Evolutionary conservation across 2,329 filamentous ascomycete genomes (phyloP), one percentile per base, ranked within the genome.

Genomic region (Aspergillus fumigatus): DNA sequence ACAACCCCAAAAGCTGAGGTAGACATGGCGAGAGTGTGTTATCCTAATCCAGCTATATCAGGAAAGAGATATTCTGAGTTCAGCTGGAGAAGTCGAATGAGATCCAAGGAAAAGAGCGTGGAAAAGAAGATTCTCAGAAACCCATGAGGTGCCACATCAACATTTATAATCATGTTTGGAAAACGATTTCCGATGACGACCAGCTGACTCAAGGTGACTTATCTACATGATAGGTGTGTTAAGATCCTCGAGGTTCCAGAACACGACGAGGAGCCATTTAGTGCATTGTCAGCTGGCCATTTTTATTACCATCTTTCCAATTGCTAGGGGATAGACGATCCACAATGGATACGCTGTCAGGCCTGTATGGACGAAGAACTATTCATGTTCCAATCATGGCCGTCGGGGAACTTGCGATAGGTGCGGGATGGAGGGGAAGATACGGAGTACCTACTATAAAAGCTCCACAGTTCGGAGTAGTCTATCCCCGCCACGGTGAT

Each of bases 1-100:
- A 79, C 64, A 21, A 72, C 69, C 21, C 74, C 74, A 25, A 80
- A 66, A 11, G 61, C 62, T 23, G 58, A 68, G 11, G 73, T 61
- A 47, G 73, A 62, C 73, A 77, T 77, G 19, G 40, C 71, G 57
- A 29, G 27, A 19, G 41, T 21, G 38, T 26, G 32, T 23, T 26
- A 53, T 41, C 11, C 25, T n/a, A 51, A 54, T 47, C 23, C 43
- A 47, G 21, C 21, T 47, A 23, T 47, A 47, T 14, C 21, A 25
- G 6, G 10, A 23, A 19, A 26, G 11, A 14, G 32, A 23, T 21
- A 26, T 7, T 23, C 23, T 23, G 23, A 47, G 10, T 23, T 23
- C 6, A 23, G 43, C 10, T 47, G 21, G 4, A 25, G 43, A 47
- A 21, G 14, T 14, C 19, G 23, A 35, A 35, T 4, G 11, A 14